These are phyloP conservation scores for Pythium coloratum DNA, from an alignment of 352 stramenopile species.

Conservation along the genomic window DNA sequence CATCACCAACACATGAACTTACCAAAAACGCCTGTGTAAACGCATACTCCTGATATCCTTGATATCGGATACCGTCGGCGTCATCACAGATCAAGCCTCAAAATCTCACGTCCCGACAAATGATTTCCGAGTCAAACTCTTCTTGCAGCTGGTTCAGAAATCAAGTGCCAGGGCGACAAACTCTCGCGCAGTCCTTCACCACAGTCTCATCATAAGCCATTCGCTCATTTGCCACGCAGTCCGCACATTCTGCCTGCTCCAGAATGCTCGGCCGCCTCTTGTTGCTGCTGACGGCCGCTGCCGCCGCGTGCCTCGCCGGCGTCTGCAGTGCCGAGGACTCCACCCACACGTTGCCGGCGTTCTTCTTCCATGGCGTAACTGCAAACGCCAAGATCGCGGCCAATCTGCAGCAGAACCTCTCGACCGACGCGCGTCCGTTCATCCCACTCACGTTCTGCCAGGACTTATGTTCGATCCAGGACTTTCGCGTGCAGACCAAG, in stretches of 20 bases:
- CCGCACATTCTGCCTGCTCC: too few species aligned
- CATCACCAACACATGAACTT: too few species aligned
- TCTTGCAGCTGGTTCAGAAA: not conserved
- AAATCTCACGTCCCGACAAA: too few species aligned
- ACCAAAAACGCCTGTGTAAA: too few species aligned
- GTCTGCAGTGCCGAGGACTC: not conserved
- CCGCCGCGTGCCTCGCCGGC: not conserved
- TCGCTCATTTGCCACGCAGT: not conserved
- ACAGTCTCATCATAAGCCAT: not conserved
- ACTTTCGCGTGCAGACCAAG: conserved; percentile 37
- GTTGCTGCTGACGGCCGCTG: too few species aligned
- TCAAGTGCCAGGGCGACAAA: not conserved
- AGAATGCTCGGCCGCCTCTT: too few species aligned
- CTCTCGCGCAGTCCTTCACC: too few species aligned
- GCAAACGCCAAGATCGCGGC: conserved; percentile 28
- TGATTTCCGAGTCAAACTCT: too few species aligned
- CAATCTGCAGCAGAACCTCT: conserved; percentile 41
- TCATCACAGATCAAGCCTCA: too few species aligned
- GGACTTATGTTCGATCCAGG: conserved; percentile 31
- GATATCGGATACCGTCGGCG: too few species aligned
- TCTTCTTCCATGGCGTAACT: conserved; percentile 55
- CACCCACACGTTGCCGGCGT: conserved; percentile 29
- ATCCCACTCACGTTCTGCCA: conserved; percentile 40
- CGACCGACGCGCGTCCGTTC: conserved; percentile 37
- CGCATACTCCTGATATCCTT: too few species aligned